Percentiles rank a stretch among this genome's conserved stretches.
Evolutionary conservation across 805 yeast species (phyloP).

Genomic region (Ascoidea tarda): DNA sequence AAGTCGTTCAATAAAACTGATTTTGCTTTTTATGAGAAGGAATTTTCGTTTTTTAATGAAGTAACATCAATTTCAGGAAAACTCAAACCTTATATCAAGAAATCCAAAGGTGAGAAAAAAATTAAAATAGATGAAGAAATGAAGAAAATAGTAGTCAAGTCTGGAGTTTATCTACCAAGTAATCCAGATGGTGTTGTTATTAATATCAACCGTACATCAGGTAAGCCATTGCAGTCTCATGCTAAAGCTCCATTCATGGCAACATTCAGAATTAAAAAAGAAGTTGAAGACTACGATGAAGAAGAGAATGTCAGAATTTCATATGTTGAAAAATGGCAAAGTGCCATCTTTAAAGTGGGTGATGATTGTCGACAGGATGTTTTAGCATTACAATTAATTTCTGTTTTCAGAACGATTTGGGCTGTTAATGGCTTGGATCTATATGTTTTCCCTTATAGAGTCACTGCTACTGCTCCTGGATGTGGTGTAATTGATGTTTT

Average conservation of each 20-base stretch:
- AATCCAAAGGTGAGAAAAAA: conserved; percentile 92
- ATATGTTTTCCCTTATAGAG: conserved; percentile 85
- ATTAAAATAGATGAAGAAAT: conserved; percentile 93
- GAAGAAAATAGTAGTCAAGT: conserved; percentile 56
- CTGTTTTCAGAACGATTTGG: conserved; percentile 89
- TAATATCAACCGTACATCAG: conserved; percentile 84
- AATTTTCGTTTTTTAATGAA: conserved; percentile 78
- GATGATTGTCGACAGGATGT: conserved; percentile 99
- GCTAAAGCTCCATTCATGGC: conserved; percentile 99
- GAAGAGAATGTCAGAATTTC: conserved; percentile 18
- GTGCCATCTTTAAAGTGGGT: conserved; percentile 97
- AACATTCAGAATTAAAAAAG: conserved; percentile 68
- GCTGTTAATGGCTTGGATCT: conserved; percentile 76
- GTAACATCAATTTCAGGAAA: conserved; percentile 93
- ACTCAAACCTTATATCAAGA: conserved; percentile 86
- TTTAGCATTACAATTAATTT: conserved; percentile 79
- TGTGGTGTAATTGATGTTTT: conserved; percentile 98
- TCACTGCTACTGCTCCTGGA: conserved; percentile 98
- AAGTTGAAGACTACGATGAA: conserved; percentile 28
- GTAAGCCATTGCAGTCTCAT: conserved; percentile 91
- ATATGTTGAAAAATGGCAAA: conserved; percentile 64
- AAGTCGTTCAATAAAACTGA: conserved; percentile 46
- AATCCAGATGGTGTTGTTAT: conserved; percentile 93
- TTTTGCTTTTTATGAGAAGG: conserved; percentile 56
- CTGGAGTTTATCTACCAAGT: conserved; percentile 86